Percentiles rank a stretch among this genome's conserved stretches.
These are phyloP conservation scores for Nakazawaea holstii DNA, from an alignment of 805 yeast genomes.

Conservation along the genomic window DNA sequence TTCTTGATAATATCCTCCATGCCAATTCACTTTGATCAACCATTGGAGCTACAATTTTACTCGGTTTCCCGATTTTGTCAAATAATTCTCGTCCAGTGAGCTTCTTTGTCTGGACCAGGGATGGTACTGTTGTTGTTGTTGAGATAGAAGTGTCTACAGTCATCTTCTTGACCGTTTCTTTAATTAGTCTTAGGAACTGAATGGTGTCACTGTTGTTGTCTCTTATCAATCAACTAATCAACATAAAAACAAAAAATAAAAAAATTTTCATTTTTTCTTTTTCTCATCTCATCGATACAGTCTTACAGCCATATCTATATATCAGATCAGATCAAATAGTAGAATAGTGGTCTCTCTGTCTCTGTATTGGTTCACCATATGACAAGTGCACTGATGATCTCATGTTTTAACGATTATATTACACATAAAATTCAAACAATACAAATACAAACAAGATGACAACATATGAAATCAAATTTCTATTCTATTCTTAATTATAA, in stretches of 20 bases:
- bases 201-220: neutral
- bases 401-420: too few species aligned
- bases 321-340: too few species aligned
- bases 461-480: too few species aligned
- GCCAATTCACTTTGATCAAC: slow-evolving; percentile 96
- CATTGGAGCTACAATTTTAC: slow-evolving; percentile 94
- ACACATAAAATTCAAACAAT: too few species aligned
- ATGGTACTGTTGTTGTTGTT: neutral
- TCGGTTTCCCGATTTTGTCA: slow-evolving; percentile 67
- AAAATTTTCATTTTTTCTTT: slow-evolving; percentile 58
- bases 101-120: slow-evolving; percentile 21
- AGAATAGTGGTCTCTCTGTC: too few species aligned
- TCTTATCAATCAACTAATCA: too few species aligned
- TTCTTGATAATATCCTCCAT: slow-evolving; percentile 84
- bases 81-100: slow-evolving; percentile 63
- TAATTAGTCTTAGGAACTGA: neutral
- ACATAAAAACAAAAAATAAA: too few species aligned
- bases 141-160: neutral
- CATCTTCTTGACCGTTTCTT: neutral
- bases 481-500: too few species aligned
- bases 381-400: too few species aligned
- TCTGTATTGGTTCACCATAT: too few species aligned
- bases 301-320: neutral
- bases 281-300: slow-evolving; percentile 13
- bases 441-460: too few species aligned